Base-by-base conservation (phyloP, 1,139 yeast genomes). In the Candida labiduridarum region DNA sequence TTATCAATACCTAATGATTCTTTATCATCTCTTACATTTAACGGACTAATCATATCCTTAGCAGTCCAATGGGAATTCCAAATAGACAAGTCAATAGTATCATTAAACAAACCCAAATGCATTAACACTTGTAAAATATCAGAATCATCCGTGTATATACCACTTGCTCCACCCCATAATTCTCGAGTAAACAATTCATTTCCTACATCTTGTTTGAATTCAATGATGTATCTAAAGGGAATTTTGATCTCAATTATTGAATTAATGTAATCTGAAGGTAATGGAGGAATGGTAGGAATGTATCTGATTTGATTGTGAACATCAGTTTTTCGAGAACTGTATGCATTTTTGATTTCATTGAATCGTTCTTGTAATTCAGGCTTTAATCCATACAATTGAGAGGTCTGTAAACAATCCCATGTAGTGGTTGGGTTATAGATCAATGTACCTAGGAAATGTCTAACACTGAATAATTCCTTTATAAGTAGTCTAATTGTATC, bases 131-230 rank as follows among this genome's bases (percentile, higher is more conserved):
- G 77, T 41, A 94, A 78, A 3, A 92, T 71, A 64, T 94, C 96
- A 1, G 96, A 87, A 67, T 94, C 99, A 66, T 94, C 98, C 1
- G 97, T 89, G 66, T 92, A 94, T 2, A 94, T 74, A 1, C 79
- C 79, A 33, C 72, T 62, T 48, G 87, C 91, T 0, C 96, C 89
- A 2, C 99, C 99, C 98, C 98, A 94, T 1, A 91, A 62, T 49
- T 82, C 80, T 41, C 96, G 72, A 89, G 2, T 89, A 61, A 50
- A 80, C 79, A 47, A 95, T 71, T 52, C 80, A 75, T 38, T 56
- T 46, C 16, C 56, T 49, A 15, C 63, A 63, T 14, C 74, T n/a
- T 61, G 61, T 49, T 62, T 59, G 49, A 71, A 70, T 30, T 56
- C 52, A 33, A 65, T 62, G 34, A 74, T 63, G 51, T 63, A 67